Percentiles rank a stretch among this genome's conserved stretches.
Evolutionary conservation across 495 filamentous ascomycete species (phyloP).

Genomic region (Tuber umbilicatum): DNA sequence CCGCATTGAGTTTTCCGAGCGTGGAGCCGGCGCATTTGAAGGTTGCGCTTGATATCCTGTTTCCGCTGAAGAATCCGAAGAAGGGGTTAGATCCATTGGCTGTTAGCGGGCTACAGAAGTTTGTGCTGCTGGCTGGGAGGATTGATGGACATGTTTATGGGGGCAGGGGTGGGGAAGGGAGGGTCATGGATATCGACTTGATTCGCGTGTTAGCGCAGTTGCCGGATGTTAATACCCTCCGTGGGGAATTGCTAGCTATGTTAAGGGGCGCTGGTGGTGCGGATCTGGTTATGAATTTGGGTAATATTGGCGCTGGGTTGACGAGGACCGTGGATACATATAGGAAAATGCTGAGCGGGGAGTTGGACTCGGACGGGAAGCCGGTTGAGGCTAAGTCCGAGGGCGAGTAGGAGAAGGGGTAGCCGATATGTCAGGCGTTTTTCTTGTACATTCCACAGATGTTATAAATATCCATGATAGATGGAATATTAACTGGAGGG

Average conservation of each 20-base stretch:
- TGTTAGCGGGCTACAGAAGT: constrained; percentile 74
- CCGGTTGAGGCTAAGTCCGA: neutral
- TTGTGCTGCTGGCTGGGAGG: constrained; percentile 76
- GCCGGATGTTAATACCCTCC: constrained; percentile 71
- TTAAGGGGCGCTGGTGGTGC: constrained; percentile 40
- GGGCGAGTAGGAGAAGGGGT: constrained; percentile 10
- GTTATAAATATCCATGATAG: neutral
- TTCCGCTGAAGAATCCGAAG: constrained; percentile 68
- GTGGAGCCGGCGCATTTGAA: constrained; percentile 78
- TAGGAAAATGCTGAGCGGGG: constrained; percentile 35
- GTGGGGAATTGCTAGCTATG: constrained; percentile 60
- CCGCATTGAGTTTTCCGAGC: constrained; percentile 68
- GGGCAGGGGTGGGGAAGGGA: constrained; percentile 50
- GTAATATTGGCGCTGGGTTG: constrained; percentile 23
- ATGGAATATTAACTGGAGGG: neutral
- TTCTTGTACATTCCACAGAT: neutral
- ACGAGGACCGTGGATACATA: constrained; percentile 39
- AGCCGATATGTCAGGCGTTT: neutral
- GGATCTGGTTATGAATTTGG: constrained; percentile 34
- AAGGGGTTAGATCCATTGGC: constrained; percentile 71
- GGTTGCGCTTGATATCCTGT: constrained; percentile 70
- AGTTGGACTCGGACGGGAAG: constrained; percentile 5
- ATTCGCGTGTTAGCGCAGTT: constrained; percentile 81
- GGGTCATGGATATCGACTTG: constrained; percentile 73
- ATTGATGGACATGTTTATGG: constrained; percentile 49